Conservation (phyloP, 257 asterid genomes). For the Scutellaria baicalensis region DNA sequence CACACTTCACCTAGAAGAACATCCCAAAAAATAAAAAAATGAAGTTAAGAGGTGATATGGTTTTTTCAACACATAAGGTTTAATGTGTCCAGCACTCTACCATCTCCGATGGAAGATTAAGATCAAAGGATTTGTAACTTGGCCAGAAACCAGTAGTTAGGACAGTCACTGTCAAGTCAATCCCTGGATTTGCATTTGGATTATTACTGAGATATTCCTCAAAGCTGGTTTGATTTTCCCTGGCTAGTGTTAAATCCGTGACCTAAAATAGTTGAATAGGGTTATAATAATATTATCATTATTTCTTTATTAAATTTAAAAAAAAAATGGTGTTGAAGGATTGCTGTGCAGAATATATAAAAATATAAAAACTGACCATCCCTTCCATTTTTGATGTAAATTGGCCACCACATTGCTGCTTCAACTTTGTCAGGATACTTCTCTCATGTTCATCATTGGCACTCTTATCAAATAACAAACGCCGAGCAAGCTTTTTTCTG, state of each 20-base stretch:
- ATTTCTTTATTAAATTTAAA: background rate
- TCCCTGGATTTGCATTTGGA: slow-evolving; percentile 75
- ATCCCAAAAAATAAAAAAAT: background rate
- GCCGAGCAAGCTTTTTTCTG: slow-evolving; percentile 94
- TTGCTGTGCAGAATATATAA: background rate
- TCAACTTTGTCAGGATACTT: slow-evolving; percentile 85
- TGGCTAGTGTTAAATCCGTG: slow-evolving; percentile 90
- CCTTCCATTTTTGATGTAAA: slow-evolving; percentile 99
- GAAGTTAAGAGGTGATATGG: background rate
- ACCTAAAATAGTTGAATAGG: slow-evolving; percentile 44
- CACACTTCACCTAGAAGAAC: slow-evolving; percentile 54
- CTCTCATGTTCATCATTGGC: slow-evolving; percentile 99
- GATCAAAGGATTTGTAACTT: slow-evolving; percentile 95
- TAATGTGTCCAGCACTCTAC: slow-evolving; percentile 25
- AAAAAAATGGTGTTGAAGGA: background rate
- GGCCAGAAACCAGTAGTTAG: slow-evolving; percentile 99
- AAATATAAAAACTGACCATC: slow-evolving; percentile 53
- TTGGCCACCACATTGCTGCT: slow-evolving; percentile 99
- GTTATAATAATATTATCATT: background rate
- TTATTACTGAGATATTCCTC: slow-evolving; percentile 74
- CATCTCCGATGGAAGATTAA: slow-evolving; percentile 96
- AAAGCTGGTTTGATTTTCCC: slow-evolving; percentile 81
- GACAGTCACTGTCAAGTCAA: slow-evolving; percentile 90
- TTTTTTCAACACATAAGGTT: background rate
- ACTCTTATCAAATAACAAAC: slow-evolving; percentile 89